Base-by-base conservation (phyloP, 2,329 filamentous ascomycete species). In the Penicillium capsulatum region DNA sequence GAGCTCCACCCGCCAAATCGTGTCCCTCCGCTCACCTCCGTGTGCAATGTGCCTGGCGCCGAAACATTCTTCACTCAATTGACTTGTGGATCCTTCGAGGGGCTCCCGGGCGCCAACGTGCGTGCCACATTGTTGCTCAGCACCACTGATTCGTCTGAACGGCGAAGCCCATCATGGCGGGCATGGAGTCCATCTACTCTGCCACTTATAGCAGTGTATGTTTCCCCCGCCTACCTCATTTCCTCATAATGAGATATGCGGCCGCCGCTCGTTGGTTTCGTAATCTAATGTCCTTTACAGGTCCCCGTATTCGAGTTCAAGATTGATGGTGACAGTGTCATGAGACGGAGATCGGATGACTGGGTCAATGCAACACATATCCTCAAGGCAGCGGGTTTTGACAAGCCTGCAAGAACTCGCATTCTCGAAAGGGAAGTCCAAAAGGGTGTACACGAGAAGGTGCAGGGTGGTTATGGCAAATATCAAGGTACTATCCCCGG, bases 321-420 rank as follows among this genome's bases (percentile, higher is more conserved):
- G 63, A 83, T 94, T 55, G 87, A 83, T 24, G 75, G 74, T 51
- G 88, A 94, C 61, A 88, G 96, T 86, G 86, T 97, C 51, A 98
- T 98, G 92, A 84, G 92, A 65, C 81, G 92, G 35, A 82, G 91
- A 44, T 79, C 81, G 37, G 92, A 98, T 66, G 82, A 97, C 67
- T 98, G 91, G 89, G 92, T 98, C 70, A 98, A 98, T 73, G 92
- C 92, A n/a, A 98, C 92, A 38, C 92, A 98, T 62, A 97, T 98
- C 44, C 73, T 98, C 34, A 98, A 98, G 63, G 88, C 94, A 28
- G 92, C 92, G 47, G 91, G 91, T 40, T 95, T 95, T 60, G 92
- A 98, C 67, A 98, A 98, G 67, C 92, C 92, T 2, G 88, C 91
- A 9, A 78, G 92, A 61, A 98, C 92, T 28, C 80, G 92, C 48